These are phyloP conservation scores for Phyllosticta citribraziliensis DNA, from an alignment of 2,329 filamentous ascomycete species.

Conservation along the genomic window DNA sequence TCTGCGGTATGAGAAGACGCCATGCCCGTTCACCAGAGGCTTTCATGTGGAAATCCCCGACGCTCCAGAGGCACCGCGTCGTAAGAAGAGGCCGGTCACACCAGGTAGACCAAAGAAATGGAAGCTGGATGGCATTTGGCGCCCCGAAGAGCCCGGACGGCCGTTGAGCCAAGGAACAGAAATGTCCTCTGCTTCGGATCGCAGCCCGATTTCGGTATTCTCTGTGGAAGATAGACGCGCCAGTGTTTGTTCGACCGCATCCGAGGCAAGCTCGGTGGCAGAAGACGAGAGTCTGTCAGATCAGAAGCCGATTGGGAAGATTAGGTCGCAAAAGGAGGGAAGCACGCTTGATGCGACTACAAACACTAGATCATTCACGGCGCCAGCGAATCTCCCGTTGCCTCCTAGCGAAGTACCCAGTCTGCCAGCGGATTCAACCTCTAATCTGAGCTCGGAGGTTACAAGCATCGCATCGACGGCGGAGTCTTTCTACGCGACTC, in stretches of 20 bases:
- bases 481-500: slow-evolving; percentile 30
- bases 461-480: slow-evolving; percentile 24
- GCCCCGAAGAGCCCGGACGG: slow-evolving; percentile 31
- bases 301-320: neutral
- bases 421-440: slow-evolving; percentile 1
- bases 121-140: slow-evolving; percentile 38
- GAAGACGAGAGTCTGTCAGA: slow-evolving; percentile 16
- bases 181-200: slow-evolving; percentile 16
- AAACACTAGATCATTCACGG: slow-evolving; percentile 1
- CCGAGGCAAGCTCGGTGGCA: slow-evolving; percentile 19
- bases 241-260: slow-evolving; percentile 14
- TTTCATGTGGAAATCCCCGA: slow-evolving; percentile 69
- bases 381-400: neutral
- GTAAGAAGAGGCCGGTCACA: slow-evolving; percentile 56
- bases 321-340: neutral
- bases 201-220: slow-evolving; percentile 17
- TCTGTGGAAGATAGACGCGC: slow-evolving; percentile 28
- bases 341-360: neutral
- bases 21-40: slow-evolving; percentile 70
- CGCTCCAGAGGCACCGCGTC: slow-evolving; percentile 49
- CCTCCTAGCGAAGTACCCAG: neutral
- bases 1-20: slow-evolving; percentile 77
- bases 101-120: slow-evolving; percentile 44
- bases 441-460: slow-evolving; percentile 15
- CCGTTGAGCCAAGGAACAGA: slow-evolving; percentile 22